A percentile compares a stretch with the other conserved stretches of the same genome.
Evolutionary conservation across 805 yeast genomes (phyloP).

Genomic region (Metschnikowia sp.): DNA sequence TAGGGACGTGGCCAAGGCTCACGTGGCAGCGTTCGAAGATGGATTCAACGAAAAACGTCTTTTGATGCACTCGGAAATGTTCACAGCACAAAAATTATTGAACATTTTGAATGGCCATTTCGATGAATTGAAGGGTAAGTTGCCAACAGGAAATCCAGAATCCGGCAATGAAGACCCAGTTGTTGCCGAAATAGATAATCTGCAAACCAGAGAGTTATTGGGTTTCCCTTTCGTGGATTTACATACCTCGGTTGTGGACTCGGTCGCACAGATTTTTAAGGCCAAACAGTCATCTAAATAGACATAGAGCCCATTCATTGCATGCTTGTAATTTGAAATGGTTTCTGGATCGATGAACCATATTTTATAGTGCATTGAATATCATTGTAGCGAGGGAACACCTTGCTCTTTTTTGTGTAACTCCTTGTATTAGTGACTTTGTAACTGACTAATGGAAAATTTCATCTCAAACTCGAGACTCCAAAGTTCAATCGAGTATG

Average conservation of each 20-base stretch:
- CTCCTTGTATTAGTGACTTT: too few species aligned
- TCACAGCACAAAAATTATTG: constrained; percentile 26
- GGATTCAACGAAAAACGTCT: constrained; percentile 25
- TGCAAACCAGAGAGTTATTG: constrained; percentile 33
- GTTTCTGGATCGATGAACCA: too few species aligned
- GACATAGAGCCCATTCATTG: too few species aligned
- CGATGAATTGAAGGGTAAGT: constrained; percentile 41
- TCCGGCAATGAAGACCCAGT: constrained; percentile 16
- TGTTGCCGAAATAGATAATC: constrained; percentile 17
- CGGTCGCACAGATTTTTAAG: constrained; percentile 36
- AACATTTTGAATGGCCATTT: constrained; percentile 37
- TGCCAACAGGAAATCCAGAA: constrained; percentile 45
- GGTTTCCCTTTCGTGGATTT: constrained; percentile 39
- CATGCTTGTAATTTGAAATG: too few species aligned
- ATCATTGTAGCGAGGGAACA: too few species aligned
- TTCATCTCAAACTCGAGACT: too few species aligned
- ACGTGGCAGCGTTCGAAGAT: constrained; percentile 16
- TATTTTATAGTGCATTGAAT: too few species aligned
- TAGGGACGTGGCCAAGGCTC: constrained; percentile 21
- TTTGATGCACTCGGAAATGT: constrained; percentile 22
- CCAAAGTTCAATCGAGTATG: too few species aligned
- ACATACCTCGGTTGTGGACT: constrained; percentile 39
- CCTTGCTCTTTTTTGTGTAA: too few species aligned
- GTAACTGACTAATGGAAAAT: too few species aligned
- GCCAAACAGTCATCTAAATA: neutral